Base-by-base conservation (phyloP, 2,329 filamentous ascomycete genomes). In the Colletotrichum sidae region DNA sequence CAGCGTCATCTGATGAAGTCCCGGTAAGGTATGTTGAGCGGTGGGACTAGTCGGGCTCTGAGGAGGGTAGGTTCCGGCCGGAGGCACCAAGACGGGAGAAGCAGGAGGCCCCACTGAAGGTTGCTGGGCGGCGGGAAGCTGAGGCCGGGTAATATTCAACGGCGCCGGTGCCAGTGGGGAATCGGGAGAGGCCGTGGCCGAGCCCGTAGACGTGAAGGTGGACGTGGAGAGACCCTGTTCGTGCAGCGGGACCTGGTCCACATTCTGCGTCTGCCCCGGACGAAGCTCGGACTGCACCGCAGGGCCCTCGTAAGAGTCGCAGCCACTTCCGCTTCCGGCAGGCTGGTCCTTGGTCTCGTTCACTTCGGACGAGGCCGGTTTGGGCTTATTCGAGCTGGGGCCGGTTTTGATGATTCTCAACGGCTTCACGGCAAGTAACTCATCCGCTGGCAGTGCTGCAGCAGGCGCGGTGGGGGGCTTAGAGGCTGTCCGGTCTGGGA, bases 351-450 rank as follows among this genome's bases (percentile, higher is more conserved):
- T 46, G 37, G 34, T 25, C 38, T 56, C 54, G n/a, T n/a, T 17
- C 12, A 15, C 25, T 33, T 49, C 42, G 25, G 25, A 25, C 4
- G 25, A 25, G 25, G 25, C 25, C 25, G 25, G 7, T 53, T 39
- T 34, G 57, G 33, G 45, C n/a, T 54, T 10, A 33, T 15, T 46
- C 39, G 47, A 54, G n/a, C 39, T 10, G 10, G 53, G 37, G 10
- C 65, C 56, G 6, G 54, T 68, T 57, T 66, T 68, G 10, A 66
- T 54, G 52, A 65, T 62, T 10, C 56, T 55, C n/a, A 68, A 34
- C 13, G 62, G 65, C 50, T 66, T 44, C 37, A 66, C 62, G 9
- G 52, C 45, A 13, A 62, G 61, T 12, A 37, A n/a, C 25, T 55
- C 60, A n/a, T 54, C 44, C 3, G 44, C 25, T 8, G 37, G 6